Percentiles rank a stretch among this genome's conserved stretches.
phyloP scores from a whole-genome alignment of 306 rosid genomes.

The Prunus davidiana region DNA sequence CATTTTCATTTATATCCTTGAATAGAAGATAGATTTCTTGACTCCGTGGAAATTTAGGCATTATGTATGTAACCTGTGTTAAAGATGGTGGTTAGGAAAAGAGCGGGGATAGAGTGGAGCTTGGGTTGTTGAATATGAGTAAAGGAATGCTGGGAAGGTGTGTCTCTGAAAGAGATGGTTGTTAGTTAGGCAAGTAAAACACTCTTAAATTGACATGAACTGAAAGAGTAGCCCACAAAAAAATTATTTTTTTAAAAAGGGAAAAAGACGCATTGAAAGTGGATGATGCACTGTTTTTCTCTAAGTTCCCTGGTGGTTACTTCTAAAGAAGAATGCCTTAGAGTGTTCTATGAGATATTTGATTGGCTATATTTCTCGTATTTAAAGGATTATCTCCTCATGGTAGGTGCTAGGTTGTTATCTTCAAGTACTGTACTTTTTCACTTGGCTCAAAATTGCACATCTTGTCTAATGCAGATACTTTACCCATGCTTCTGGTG shows the following conservation, averaged over 20 bases:
- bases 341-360: background rate
- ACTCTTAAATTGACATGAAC: background rate
- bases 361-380: background rate
- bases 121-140: background rate
- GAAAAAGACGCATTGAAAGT: background rate
- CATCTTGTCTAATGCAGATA: conserved; percentile 45
- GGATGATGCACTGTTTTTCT: background rate
- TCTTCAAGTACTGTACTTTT: background rate
- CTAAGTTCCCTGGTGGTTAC: background rate
- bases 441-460: conserved; percentile 1
- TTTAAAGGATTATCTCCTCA: background rate
- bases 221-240: background rate
- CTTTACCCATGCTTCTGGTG: conserved; percentile 64
- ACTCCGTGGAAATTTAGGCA: background rate
- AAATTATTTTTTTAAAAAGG: background rate
- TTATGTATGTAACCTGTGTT: background rate
- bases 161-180: background rate
- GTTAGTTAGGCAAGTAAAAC: background rate
- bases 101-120: background rate
- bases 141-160: background rate
- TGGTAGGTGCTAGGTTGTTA: background rate
- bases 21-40: background rate
- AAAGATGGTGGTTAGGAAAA: background rate
- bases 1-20: background rate
- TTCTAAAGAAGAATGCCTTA: background rate